Evolutionary conservation across 2,329 filamentous ascomycete species (phyloP).

Genomic region (Ascochyta rabiei): DNA sequence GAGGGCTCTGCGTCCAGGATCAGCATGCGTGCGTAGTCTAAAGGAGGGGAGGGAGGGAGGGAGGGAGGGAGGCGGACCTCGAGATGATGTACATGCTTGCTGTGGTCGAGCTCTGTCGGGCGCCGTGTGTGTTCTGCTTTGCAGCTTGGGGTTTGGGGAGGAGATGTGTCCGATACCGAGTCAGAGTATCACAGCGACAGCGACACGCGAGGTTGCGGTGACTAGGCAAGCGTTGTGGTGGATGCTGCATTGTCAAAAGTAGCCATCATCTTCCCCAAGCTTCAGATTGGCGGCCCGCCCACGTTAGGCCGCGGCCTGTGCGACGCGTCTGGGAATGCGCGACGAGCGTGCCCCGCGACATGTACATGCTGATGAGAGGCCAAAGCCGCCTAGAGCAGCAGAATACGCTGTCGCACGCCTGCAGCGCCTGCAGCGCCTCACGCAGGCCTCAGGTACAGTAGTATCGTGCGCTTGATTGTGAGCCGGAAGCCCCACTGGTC

Average conservation of each 20-base stretch:
- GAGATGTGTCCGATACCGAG: neutral
- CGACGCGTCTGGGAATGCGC: conserved; percentile 11
- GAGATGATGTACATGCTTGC: conserved; percentile 14
- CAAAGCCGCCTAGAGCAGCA: neutral
- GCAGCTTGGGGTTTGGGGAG: neutral
- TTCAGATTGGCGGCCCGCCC: conserved; percentile 23
- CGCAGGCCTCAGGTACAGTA: neutral
- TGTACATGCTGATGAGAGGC: neutral
- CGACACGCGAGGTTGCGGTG: neutral
- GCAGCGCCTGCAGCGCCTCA: neutral
- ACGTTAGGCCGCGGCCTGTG: conserved; percentile 25
- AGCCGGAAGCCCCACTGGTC: conserved; percentile 13
- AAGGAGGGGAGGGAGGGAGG: too few species aligned
- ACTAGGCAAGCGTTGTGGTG: neutral
- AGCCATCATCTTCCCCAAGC: conserved; percentile 25
- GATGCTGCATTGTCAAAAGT: conserved; percentile 13
- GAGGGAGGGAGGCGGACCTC: neutral
- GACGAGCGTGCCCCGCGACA: conserved; percentile 23
- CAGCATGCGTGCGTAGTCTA: neutral
- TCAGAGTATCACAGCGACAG: neutral
- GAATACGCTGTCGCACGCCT: neutral
- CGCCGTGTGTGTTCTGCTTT: neutral
- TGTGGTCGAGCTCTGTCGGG: neutral
- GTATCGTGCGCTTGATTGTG: conserved; percentile 3
- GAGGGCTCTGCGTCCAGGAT: conserved; percentile 44